Conservation (phyloP, 192 early-diverging fungal species). For the Radiomyces spectabilis region DNA sequence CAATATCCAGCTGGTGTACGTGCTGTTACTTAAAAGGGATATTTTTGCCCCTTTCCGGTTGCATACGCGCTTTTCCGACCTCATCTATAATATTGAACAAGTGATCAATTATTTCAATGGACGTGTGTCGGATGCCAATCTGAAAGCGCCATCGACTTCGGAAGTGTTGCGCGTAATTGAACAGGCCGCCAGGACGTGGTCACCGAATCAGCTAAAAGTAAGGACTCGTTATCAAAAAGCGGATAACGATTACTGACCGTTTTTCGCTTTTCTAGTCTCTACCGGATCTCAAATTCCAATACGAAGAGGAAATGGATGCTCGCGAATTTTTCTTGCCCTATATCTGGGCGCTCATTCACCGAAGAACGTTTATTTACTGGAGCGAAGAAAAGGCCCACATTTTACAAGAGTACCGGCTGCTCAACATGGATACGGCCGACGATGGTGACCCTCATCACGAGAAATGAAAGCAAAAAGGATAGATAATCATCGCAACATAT, state of each 20-base stretch:
- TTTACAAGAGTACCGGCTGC: constrained; percentile 15
- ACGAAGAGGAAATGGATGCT: constrained; percentile 51
- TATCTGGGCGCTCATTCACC: constrained; percentile 55
- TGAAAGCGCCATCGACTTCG: constrained; percentile 54
- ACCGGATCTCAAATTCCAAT: constrained; percentile 60
- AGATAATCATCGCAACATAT: too few species aligned
- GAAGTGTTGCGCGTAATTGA: constrained; percentile 62
- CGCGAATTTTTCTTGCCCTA: constrained; percentile 62
- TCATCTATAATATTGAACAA: constrained; percentile 60
- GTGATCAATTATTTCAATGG: constrained; percentile 59
- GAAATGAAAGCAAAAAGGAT: too few species aligned
- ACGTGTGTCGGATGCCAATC: constrained; percentile 53
- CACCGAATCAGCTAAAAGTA: constrained; percentile 42
- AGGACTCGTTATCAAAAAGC: background rate
- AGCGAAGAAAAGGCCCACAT: constrained; percentile 50
- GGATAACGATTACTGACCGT: too few species aligned
- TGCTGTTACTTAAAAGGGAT: constrained; percentile 58
- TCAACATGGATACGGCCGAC: constrained; percentile 14
- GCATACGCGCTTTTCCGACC: constrained; percentile 40
- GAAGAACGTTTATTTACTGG: constrained; percentile 61
- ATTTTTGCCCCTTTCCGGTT: constrained; percentile 50
- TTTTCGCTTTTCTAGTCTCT: constrained; percentile 28
- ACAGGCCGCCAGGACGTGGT: constrained; percentile 55
- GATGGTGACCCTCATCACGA: too few species aligned
- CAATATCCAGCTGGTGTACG: constrained; percentile 66